Evolutionary conservation across 108 stramenopile genomes (phyloP), one percentile per base, ranked within the genome.

Genomic region (Cyclotella cryptica): DNA sequence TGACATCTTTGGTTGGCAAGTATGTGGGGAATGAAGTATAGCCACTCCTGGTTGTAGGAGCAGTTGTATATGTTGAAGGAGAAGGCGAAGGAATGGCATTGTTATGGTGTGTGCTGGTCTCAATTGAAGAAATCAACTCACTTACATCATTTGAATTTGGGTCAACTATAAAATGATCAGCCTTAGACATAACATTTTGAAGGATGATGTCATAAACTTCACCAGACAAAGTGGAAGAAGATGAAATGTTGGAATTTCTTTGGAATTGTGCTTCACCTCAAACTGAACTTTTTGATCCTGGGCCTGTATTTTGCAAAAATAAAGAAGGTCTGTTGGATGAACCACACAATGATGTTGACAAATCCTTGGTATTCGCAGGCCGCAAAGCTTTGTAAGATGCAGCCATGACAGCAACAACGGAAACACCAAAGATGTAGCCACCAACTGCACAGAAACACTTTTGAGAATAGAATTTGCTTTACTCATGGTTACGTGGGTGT

Each of bases 391-490:
- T 3, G 27, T 27, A 46, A 11, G 65, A 46, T 66, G 65, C 65
- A 21, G 46, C 15, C 21, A 66, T 10, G 14, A 44, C 22, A 4
- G 24, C 65, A 21, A 47, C 45, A 10, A 44, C 65, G 5, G 65
- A 66, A 47, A 44, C 65, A 66, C 65, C 19, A 21, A 66, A 45
- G 24, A 66, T 44, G 21, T 24, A 3, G 18, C 65, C 65, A 26
- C 44, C 65, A 22, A 66, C 12, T 22, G 65, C 65, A 12, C 45
- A 66, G 65, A 47, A 18, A 47, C 45, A 22, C 45, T 47, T 66
- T 45, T 66, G 65, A 46, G 43, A 26, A 46, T 46, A 21, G 44
- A 47, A 66, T 11, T 47, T 1, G 2, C 22, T 66, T 66, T 43
- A 47, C 22, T 46, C 65, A 66, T 66, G 43, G 30, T 26, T 66